Evolutionary conservation across 495 filamentous ascomycete genomes (phyloP).

Genomic region (Trichoderma orchidacearum): DNA sequence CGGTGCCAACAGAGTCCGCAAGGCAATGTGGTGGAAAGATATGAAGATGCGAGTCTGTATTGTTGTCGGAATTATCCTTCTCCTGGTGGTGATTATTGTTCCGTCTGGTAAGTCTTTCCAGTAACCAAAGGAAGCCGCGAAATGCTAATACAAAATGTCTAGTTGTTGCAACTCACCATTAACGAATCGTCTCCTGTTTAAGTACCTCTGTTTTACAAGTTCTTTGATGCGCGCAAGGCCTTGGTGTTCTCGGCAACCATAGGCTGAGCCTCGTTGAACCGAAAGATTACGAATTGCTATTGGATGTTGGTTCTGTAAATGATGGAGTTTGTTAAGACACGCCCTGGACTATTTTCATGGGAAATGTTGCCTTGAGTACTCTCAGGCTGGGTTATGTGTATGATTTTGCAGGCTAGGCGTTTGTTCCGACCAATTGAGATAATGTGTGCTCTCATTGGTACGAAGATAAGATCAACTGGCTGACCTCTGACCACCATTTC

Average conservation of each 20-base stretch:
- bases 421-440: not conserved
- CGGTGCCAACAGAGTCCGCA: constrained; percentile 87
- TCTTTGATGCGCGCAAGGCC: not conserved
- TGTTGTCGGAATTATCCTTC: constrained; percentile 71
- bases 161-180: constrained; percentile 20
- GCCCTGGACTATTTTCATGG: not conserved
- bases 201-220: constrained; percentile 8
- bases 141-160: not conserved
- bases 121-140: not conserved
- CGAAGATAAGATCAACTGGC: not conserved
- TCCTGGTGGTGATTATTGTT: constrained; percentile 86
- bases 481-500: too few relatives aligned
- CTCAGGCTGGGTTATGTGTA: not conserved
- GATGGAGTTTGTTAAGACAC: not conserved
- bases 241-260: not conserved
- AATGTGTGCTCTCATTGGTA: not conserved
- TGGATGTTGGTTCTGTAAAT: not conserved
- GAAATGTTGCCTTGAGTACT: not conserved
- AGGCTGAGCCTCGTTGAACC: not conserved
- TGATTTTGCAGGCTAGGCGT: constrained; percentile 1
- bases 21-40: constrained; percentile 78
- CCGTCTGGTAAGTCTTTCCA: constrained; percentile 50
- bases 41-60: constrained; percentile 99
- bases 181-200: constrained; percentile 4
- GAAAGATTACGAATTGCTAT: not conserved